Conservation (phyloP, 768 basidiomycete genomes). For the Kwoniella dejecticola region DNA sequence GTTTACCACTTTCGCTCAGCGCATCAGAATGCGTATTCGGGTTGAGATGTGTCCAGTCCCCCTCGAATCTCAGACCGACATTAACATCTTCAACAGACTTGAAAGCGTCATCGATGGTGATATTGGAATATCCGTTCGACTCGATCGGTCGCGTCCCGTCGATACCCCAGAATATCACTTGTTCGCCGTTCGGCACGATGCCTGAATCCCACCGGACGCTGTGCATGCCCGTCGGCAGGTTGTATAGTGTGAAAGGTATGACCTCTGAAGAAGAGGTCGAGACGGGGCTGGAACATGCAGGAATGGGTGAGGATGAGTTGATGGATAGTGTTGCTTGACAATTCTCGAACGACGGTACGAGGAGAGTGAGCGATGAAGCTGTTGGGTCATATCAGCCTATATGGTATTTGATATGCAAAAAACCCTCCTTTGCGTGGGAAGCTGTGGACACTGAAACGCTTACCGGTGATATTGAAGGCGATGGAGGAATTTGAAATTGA, state of each 20-base stretch:
- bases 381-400: background rate
- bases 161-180: slow-evolving; percentile 48
- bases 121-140: slow-evolving; percentile 19
- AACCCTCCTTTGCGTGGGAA: background rate
- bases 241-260: slow-evolving; percentile 34
- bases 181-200: slow-evolving; percentile 5
- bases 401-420: background rate
- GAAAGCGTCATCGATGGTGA: slow-evolving; percentile 39
- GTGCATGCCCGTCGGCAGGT: slow-evolving; percentile 40
- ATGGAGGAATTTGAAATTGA: slow-evolving; percentile 9
- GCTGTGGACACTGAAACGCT: background rate
- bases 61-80: slow-evolving; percentile 10
- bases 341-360: slow-evolving; percentile 29
- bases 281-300: slow-evolving; percentile 36
- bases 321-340: slow-evolving; percentile 44
- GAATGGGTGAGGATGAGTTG: slow-evolving; percentile 36
- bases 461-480: slow-evolving; percentile 41
- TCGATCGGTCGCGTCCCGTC: slow-evolving; percentile 26
- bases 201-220: slow-evolving; percentile 28
- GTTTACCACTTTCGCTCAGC: slow-evolving; percentile 1
- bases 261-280: slow-evolving; percentile 9
- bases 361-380: slow-evolving; percentile 42
- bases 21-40: slow-evolving; percentile 7
- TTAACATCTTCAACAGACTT: background rate
- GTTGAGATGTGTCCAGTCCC: slow-evolving; percentile 27